Base-by-base conservation (phyloP, 2,329 filamentous ascomycete genomes). In the Rosellinia necatrix region DNA sequence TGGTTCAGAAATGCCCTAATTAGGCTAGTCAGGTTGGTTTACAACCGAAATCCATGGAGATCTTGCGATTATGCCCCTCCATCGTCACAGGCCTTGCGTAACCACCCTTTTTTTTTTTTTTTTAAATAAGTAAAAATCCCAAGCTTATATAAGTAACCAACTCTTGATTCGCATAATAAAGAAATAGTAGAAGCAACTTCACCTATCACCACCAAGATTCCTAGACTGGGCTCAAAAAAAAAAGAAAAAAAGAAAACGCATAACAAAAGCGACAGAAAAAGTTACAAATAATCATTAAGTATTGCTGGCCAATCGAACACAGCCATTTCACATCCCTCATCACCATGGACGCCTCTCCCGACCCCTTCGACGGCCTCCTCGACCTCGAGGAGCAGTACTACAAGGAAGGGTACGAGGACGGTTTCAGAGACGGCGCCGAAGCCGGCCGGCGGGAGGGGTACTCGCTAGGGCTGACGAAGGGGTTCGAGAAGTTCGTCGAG, bases 401-500 rank as follows among this genome's bases (percentile, higher is more conserved):
- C 77, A 78, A 83, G 40, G 85, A 93, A 73, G 94, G 94, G 56
- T 93, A 92, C 76, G 73, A 79, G 5, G 82, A 91, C 51, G 94
- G 94, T 38, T 73, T 85, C 43, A 76, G 80, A 35, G 93, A 96
- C 73, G 94, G 94, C 57, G 78, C 84, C 35, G 81, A 82, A 56
- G 88, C 90, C 27, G 94, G 94, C 34, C 86, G 87, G 55, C 85
- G 91, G 62, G 94, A 99, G 79, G 94, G 94, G 58, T 89, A 92
- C 48, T 84, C 91, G 17, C 91, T 97, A 70, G 94, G 93, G 0
- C 84, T 97, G 37, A 89, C 96, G 71, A 94, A 92, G 62, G 93
- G 92, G 0, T 97, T 94, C 66, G 91, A 96, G 66, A 97, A 96
- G 75, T 97, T 96, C 68, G 70, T 89, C 37, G 87, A 91, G 60